Conservation (phyloP, 805 yeast genomes). For the Saccharomycopsis sp. region DNA sequence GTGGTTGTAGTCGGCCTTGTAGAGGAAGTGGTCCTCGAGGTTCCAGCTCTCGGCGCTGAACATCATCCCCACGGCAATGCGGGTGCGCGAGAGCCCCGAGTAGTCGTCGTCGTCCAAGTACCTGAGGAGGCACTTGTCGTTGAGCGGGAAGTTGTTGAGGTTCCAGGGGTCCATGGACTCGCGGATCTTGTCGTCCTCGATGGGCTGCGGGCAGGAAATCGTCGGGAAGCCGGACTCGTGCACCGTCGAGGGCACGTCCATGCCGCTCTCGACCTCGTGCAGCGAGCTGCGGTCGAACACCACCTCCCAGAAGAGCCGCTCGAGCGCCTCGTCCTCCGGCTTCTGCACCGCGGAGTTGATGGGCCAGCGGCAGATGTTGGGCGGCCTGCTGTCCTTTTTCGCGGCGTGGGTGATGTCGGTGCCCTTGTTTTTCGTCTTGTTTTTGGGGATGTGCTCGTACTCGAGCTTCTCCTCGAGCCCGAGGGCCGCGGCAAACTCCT, state of each 20-base stretch:
- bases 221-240: conserved; percentile 37
- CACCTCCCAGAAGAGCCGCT: conserved; percentile 38
- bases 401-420: neutral
- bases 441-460: conserved; percentile 7
- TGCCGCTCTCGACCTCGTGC: conserved; percentile 34
- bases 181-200: conserved; percentile 5
- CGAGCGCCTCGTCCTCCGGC: conserved; percentile 29
- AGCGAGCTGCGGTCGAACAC: conserved; percentile 27
- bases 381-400: neutral
- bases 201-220: conserved; percentile 14
- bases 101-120: conserved; percentile 39
- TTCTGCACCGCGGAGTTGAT: conserved; percentile 2
- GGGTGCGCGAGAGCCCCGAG: conserved; percentile 36
- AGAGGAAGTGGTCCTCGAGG: conserved; percentile 54
- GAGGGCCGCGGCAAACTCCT: conserved; percentile 9
- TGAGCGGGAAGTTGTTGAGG: conserved; percentile 45
- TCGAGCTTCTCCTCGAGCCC: conserved; percentile 14
- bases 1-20: conserved; percentile 46
- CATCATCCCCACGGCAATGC: conserved; percentile 45
- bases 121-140: conserved; percentile 42
- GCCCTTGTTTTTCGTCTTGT: conserved; percentile 4
- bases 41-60: conserved; percentile 52
- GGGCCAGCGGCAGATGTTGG: conserved; percentile 3
- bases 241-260: conserved; percentile 29
- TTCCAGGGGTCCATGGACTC: conserved; percentile 43